Conservation (phyloP, 2,329 filamentous ascomycete genomes). For the Myriosclerotinia duriaeana region DNA sequence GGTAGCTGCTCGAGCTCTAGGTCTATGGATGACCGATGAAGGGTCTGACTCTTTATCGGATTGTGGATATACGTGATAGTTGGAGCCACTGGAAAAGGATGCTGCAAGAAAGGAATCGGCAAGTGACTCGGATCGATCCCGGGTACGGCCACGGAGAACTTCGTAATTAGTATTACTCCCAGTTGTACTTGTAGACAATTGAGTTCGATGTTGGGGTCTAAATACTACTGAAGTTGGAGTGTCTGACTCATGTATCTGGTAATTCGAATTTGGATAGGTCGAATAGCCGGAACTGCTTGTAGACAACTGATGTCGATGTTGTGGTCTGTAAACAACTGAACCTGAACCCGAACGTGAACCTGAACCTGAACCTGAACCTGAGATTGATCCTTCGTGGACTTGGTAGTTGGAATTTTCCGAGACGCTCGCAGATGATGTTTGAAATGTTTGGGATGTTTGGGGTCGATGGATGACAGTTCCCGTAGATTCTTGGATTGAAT, state of each 20-base stretch:
- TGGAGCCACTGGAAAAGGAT: slow-evolving; percentile 40
- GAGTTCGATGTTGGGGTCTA: slow-evolving; percentile 16
- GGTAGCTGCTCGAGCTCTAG: slow-evolving; percentile 32
- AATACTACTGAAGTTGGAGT: slow-evolving; percentile 20
- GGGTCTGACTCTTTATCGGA: slow-evolving; percentile 46
- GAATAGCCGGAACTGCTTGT: slow-evolving; percentile 22
- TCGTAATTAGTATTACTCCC: slow-evolving; percentile 22
- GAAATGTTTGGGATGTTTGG: slow-evolving; percentile 5
- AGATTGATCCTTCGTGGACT: slow-evolving; percentile 7
- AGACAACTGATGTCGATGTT: slow-evolving; percentile 9
- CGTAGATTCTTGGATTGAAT: neutral
- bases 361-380: slow-evolving; percentile 15
- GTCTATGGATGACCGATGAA: slow-evolving; percentile 39
- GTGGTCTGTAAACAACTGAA: slow-evolving; percentile 22
- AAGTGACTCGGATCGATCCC: slow-evolving; percentile 13
- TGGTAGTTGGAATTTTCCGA: slow-evolving; percentile 23
- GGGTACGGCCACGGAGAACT: slow-evolving; percentile 10
- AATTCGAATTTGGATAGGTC: slow-evolving; percentile 17
- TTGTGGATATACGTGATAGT: slow-evolving; percentile 53
- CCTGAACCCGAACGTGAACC: neutral
- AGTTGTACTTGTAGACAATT: slow-evolving; percentile 22
- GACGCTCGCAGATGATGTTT: slow-evolving; percentile 12
- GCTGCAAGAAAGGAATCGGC: slow-evolving; percentile 25
- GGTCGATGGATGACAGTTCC: slow-evolving; percentile 1
- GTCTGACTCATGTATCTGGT: slow-evolving; percentile 23